Conservation (phyloP, 345 rosid species). For the Arabidopsis thaliana region DNA sequence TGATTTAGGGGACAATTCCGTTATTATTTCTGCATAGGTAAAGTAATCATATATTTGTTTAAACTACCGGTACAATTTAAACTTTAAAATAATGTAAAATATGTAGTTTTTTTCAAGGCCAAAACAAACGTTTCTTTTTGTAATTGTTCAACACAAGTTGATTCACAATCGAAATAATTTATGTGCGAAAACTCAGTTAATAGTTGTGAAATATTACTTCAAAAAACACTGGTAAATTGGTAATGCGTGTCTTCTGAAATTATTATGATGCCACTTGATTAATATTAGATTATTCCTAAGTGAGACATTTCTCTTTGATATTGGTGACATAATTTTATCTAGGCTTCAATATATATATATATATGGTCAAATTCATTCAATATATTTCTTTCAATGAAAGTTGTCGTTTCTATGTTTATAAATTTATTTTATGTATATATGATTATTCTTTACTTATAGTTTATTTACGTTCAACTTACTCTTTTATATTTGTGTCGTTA, state of each 20-base stretch:
- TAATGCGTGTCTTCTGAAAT: background rate
- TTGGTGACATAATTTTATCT: background rate
- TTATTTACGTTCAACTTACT: too few species aligned
- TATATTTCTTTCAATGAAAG: background rate
- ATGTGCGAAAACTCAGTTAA: background rate
- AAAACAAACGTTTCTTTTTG: too few species aligned
- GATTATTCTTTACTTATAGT: too few species aligned
- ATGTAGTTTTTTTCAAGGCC: too few species aligned
- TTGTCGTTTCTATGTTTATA: background rate
- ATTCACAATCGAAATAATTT: background rate
- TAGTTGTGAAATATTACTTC: background rate
- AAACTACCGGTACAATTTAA: background rate
- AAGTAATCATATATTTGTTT: conserved; percentile 7
- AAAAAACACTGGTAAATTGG: background rate
- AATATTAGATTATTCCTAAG: background rate
- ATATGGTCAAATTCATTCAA: too few species aligned
- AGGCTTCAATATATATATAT: too few species aligned
- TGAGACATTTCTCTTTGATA: background rate
- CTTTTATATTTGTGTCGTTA: too few species aligned
- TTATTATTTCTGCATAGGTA: background rate
- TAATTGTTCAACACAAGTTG: background rate
- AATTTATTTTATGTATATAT: too few species aligned
- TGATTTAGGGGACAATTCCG: conserved; percentile 28
- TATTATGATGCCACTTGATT: background rate
- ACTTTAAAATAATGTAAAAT: background rate